These are phyloP conservation scores for Apiotrichum veenhuisii DNA, from an alignment of 1,284 basidiomycete species.

Conservation along the genomic window DNA sequence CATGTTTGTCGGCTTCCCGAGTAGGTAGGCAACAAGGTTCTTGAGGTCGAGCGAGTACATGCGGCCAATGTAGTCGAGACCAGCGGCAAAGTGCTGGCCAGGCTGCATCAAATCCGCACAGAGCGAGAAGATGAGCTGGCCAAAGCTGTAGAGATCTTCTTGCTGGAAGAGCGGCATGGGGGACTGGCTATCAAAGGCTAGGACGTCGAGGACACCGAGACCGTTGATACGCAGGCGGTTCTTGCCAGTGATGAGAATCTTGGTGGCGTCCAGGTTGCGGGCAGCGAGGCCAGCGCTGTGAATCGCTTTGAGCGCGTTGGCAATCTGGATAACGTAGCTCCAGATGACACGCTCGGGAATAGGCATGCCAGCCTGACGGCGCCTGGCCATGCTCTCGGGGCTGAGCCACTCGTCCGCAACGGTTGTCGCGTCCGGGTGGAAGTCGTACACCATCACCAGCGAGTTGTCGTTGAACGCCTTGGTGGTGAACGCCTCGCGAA, in stretches of 20 bases:
- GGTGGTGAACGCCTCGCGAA: constrained; percentile 94
- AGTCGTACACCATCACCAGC: constrained; percentile 88
- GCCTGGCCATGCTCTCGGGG: constrained; percentile 42
- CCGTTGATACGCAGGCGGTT: constrained; percentile 80
- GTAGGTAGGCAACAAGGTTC: constrained; percentile 71
- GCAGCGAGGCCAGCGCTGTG: constrained; percentile 80
- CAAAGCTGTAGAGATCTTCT: constrained; percentile 85
- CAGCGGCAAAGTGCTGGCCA: constrained; percentile 59
- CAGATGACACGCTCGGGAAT: constrained; percentile 83
- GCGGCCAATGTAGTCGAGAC: constrained; percentile 70
- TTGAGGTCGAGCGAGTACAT: constrained; percentile 79
- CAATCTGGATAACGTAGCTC: constrained; percentile 90
- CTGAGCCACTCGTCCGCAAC: constrained; percentile 65
- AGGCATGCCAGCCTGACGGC: constrained; percentile 36
- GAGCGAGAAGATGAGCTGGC: constrained; percentile 76
- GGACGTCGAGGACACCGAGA: constrained; percentile 78
- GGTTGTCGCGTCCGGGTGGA: constrained; percentile 79
- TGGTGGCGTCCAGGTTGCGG: constrained; percentile 78
- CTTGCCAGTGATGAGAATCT: constrained; percentile 82
- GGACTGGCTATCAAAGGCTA: constrained; percentile 67
- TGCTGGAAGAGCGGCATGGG: constrained; percentile 60
- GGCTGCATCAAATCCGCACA: constrained; percentile 56
- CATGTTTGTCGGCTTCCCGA: constrained; percentile 63
- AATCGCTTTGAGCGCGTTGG: constrained; percentile 76
- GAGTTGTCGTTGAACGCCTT: constrained; percentile 89